Evolutionary conservation across 257 asterid species (phyloP).

Genomic region (Fraxinus americana): DNA sequence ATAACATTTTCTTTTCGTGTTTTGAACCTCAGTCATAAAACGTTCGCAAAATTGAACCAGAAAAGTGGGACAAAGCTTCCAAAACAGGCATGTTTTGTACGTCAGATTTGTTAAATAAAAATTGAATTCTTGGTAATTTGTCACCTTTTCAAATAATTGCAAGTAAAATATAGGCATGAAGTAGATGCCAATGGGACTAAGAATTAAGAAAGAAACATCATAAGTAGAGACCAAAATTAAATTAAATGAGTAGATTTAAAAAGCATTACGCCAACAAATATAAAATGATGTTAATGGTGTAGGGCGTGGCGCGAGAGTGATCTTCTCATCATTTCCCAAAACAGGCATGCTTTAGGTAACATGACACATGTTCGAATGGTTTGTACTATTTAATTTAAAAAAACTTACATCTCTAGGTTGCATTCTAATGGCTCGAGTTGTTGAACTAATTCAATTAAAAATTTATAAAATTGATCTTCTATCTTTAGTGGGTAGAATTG

Average conservation of each 20-base stretch:
- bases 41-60: slow-evolving; percentile 8
- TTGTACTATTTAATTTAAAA: no score
- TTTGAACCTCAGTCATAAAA: slow-evolving; percentile 1
- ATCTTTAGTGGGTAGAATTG: no score
- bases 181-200: slow-evolving; percentile 10
- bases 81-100: slow-evolving; percentile 35
- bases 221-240: slow-evolving; percentile 27
- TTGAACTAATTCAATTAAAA: no score
- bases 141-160: slow-evolving; percentile 24
- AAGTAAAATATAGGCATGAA: slow-evolving; percentile 14
- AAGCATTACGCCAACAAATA: background rate
- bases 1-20: no score
- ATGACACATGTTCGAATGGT: background rate
- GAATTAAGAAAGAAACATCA: slow-evolving; percentile 28
- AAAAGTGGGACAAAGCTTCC: slow-evolving; percentile 32
- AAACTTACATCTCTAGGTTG: no score
- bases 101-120: slow-evolving; percentile 27
- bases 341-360: slow-evolving; percentile 3
- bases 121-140: slow-evolving; percentile 32
- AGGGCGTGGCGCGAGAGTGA: slow-evolving; percentile 45
- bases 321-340: slow-evolving; percentile 28
- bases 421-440: no score
- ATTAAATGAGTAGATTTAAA: slow-evolving; percentile 3
- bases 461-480: no score
- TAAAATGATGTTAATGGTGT: background rate